These are phyloP conservation scores for Stylosanthes scabra DNA, from an alignment of 331 rosid genomes.

Conservation along the genomic window DNA sequence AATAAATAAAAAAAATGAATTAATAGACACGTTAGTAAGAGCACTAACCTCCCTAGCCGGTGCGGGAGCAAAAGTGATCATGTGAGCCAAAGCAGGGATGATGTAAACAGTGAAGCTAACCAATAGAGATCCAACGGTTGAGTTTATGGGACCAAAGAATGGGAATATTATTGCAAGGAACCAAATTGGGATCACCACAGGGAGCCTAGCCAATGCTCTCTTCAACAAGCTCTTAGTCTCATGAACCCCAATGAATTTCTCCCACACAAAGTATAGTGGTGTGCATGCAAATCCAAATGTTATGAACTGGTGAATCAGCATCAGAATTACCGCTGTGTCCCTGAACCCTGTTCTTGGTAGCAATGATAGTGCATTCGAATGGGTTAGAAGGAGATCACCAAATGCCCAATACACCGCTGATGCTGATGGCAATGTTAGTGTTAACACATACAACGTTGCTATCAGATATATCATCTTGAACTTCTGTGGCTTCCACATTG, in stretches of 20 bases:
- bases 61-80: conserved; percentile 88
- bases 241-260: conserved; percentile 83
- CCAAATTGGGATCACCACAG: conserved; percentile 98
- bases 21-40: background rate
- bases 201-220: conserved; percentile 85
- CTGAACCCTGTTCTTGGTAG: conserved; percentile 81
- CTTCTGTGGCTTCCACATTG: conserved; percentile 99
- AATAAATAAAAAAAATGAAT: no score
- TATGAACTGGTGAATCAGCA: conserved; percentile 99
- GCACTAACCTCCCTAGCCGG: conserved; percentile 78
- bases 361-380: conserved; percentile 88
- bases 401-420: conserved; percentile 96
- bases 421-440: conserved; percentile 95
- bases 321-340: conserved; percentile 86
- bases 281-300: conserved; percentile 99
- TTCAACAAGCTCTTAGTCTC: conserved; percentile 84
- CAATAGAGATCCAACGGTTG: conserved; percentile 94
- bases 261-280: conserved; percentile 98
- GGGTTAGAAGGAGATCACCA: conserved; percentile 90
- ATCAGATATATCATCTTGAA: conserved; percentile 89
- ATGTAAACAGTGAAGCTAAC: conserved; percentile 99
- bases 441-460: conserved; percentile 90
- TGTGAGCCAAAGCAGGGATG: conserved; percentile 98
- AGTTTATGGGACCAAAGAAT: conserved; percentile 98
- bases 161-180: conserved; percentile 94